phyloP scores from a whole-genome alignment of 2,329 filamentous ascomycete genomes.

The Claviceps maximensis region DNA sequence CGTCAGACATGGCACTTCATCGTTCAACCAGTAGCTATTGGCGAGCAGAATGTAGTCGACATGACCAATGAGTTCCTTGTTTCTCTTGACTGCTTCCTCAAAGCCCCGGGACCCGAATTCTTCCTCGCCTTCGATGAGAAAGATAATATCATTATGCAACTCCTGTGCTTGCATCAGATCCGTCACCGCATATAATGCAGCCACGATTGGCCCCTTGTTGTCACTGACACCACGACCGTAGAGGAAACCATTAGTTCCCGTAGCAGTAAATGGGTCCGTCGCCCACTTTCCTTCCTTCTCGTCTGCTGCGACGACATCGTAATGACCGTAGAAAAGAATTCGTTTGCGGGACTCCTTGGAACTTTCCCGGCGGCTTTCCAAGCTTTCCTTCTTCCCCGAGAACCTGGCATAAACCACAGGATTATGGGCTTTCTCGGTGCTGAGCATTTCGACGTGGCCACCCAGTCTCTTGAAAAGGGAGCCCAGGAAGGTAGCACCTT shows the following conservation, averaged over 20 bases:
- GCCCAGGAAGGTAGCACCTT: slow-evolving; percentile 82
- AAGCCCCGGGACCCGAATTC: slow-evolving; percentile 90
- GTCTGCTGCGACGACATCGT: slow-evolving; percentile 90
- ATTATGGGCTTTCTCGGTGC: slow-evolving; percentile 65
- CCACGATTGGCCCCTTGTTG: slow-evolving; percentile 93
- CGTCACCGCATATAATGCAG: slow-evolving; percentile 84
- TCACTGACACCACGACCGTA: slow-evolving; percentile 95
- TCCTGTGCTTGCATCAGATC: slow-evolving; percentile 76
- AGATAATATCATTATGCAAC: slow-evolving; percentile 78
- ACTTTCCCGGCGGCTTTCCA: slow-evolving; percentile 38
- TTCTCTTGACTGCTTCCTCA: slow-evolving; percentile 62
- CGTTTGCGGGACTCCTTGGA: slow-evolving; percentile 55
- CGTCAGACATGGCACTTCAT: slow-evolving; percentile 87
- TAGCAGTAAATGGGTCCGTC: slow-evolving; percentile 78
- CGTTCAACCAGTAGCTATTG: slow-evolving; percentile 98
- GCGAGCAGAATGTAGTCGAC: slow-evolving; percentile 91
- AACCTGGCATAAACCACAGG: slow-evolving; percentile 92
- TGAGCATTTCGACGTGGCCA: slow-evolving; percentile 80
- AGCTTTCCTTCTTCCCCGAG: slow-evolving; percentile 54
- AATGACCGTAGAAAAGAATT: slow-evolving; percentile 94
- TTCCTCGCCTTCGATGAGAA: slow-evolving; percentile 93
- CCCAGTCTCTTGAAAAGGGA: slow-evolving; percentile 86
- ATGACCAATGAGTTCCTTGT: slow-evolving; percentile 75
- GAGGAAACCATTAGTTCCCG: slow-evolving; percentile 79
- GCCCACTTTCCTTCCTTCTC: slow-evolving; percentile 72